Base-by-base conservation (phyloP, 768 basidiomycete genomes). In the Boletus edulis region DNA sequence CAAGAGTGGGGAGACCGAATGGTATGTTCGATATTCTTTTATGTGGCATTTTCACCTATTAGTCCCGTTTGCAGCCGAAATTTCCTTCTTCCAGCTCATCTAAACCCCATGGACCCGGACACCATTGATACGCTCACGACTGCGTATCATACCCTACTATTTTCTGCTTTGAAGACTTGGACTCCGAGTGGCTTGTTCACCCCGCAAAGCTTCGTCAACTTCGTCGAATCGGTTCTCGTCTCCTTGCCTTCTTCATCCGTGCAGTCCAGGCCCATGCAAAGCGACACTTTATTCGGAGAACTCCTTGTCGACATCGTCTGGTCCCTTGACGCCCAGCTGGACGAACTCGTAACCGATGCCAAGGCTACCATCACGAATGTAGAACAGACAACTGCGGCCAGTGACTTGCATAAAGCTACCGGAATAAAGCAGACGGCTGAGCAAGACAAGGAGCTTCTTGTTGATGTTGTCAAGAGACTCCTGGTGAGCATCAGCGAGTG, bases 231-330 rank as follows among this genome's bases (percentile, higher is more conserved):
- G 4, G 79, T 89, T 27, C 67, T 87, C 40, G 72, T 75, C 47
- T 74, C 72, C 43, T 77, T 90, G 11, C 90, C 89, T 18, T 87
- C 89, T 20, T 88, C 87, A 6, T 80, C 81, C n/a, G 55, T 65
- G 4, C 66, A 65, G 27, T 59, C 69, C 17, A 58, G 61, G 38
- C 70, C 75, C 45, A 73, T 77, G 12, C 70, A 76, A 9, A 76
- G 78, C 57, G 72, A 71, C 4, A 57, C 72, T 1, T 61, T 77
- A 1, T 82, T 92, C 52, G 85, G 86, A 12, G 89, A 91, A 61
- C 69, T 82, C 44, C 73, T 94, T 3, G 80, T 94, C 20, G 92
- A 94, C 66, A 77, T 89, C 62, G 76, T 91, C 43, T 94, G 92
- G 92, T 80, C 89, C 18, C 68, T 89, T 43, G 92, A 94, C 71